Base-by-base conservation (phyloP, 345 rosid species). In the Brassica rapa region DNA sequence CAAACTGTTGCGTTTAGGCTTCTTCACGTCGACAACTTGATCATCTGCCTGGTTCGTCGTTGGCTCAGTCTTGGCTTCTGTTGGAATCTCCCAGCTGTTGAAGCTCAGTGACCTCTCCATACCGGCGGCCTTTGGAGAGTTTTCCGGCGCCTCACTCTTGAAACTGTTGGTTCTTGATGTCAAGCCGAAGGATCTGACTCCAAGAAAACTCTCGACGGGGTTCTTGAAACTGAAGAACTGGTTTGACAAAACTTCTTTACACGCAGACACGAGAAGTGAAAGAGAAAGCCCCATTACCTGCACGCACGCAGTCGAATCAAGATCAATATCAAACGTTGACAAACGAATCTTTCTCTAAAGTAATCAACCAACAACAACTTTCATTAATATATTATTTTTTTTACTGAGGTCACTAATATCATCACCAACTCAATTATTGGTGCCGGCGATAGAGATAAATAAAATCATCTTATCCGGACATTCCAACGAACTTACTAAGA, bases 271-370 rank as follows among this genome's bases (percentile, higher is more conserved):
- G 64, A 85, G 83, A 2, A 84, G 27, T 23, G 89, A 85, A 46
- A 86, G 74, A 64, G 87, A 88, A 46, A 84, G 78, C 1, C 91
- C 91, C 93, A 89, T 87, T 27, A 66, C 46, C 63, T 82, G 51
- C 46, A 67, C 77, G 61, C 70, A 77, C 46, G 62, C 21, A 73
- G 68, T 49, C 68, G 62, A 68, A 39, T 19, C 21, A 73, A 63
- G 69, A 73, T 46, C 46, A 73, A 51, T 65, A 41, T 66, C 72
- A 39, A 57, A 8, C 19, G 27, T 77, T 63, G 81, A 71, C 66
- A 66, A 72, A 66, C 68, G 68, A 78, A 78, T 72, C 55, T 60
- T 68, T 74, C 68, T 65, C n/a, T 43, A 59, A 59, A 43, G 19
- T 49, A 46, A 69, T 21, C 37, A 56, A 71, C 55, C 12, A 16